These are phyloP conservation scores for Dittrichia graveolens DNA, from an alignment of 129 eudicot species.

Conservation along the genomic window DNA sequence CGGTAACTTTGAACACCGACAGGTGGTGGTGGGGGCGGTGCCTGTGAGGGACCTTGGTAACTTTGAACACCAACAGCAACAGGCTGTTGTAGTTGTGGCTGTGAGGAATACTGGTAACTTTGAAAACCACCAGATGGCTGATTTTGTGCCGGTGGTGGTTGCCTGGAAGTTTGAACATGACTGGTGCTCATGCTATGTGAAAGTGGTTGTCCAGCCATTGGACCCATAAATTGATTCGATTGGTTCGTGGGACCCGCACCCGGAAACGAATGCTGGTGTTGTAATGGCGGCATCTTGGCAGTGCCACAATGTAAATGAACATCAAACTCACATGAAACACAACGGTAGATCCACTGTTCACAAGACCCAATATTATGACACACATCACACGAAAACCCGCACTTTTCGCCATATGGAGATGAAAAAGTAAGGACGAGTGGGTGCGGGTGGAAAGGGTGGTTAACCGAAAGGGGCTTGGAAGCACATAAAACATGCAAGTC, in stretches of 20 bases:
- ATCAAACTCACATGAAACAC: constrained; percentile 60
- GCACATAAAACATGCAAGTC: constrained; percentile 68
- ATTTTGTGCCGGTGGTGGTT: constrained; percentile 6
- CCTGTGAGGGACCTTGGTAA: neutral
- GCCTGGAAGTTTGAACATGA: constrained; percentile 21
- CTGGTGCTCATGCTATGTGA: constrained; percentile 32
- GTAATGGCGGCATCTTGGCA: constrained; percentile 20
- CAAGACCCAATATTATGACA: constrained; percentile 43
- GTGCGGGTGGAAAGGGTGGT: constrained; percentile 40
- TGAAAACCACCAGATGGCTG: constrained; percentile 9
- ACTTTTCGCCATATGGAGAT: constrained; percentile 44
- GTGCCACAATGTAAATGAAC: constrained; percentile 58
- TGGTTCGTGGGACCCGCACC: constrained; percentile 1
- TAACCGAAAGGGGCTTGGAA: constrained; percentile 43
- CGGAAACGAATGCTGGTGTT: constrained; percentile 35
- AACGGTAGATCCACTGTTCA: constrained; percentile 66
- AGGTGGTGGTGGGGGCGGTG: neutral
- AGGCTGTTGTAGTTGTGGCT: neutral
- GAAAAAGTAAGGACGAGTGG: constrained; percentile 46
- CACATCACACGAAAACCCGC: constrained; percentile 58
- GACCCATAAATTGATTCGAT: constrained; percentile 12
- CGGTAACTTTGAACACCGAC: neutral
- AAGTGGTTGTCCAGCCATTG: constrained; percentile 18
- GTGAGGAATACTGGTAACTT: neutral
- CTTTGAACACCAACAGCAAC: constrained; percentile 22